A percentile compares a stretch with the other conserved stretches of the same genome.
Conservation (phyloP, 1,284 basidiomycete species). For the Taiwanofungus camphoratus region DNA sequence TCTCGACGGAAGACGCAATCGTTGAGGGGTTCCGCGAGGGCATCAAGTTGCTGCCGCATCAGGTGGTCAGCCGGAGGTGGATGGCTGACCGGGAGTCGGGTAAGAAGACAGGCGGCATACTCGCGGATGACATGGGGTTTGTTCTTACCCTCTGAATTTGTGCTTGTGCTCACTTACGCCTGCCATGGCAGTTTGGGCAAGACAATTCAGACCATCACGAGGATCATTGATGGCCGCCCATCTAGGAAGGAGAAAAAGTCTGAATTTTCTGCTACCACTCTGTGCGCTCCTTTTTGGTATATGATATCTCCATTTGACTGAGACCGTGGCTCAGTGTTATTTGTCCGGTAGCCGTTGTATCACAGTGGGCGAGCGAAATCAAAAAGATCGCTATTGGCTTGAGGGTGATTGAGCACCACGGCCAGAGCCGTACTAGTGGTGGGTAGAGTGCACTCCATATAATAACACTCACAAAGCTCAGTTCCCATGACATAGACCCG, state of each 20-base stretch:
- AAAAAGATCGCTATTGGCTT: constrained; percentile 70
- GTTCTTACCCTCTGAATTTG: constrained; percentile 12
- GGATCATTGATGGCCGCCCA: constrained; percentile 75
- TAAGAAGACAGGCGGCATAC: constrained; percentile 80
- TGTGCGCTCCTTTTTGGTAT: constrained; percentile 44
- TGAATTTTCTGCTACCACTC: constrained; percentile 65
- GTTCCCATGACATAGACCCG: constrained; percentile 43
- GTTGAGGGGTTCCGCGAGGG: constrained; percentile 71
- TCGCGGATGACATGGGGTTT: constrained; percentile 91
- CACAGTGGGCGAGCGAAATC: constrained; percentile 90
- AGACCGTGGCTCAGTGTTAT: constrained; percentile 51
- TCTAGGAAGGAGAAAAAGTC: constrained; percentile 64
- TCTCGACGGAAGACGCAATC: constrained; percentile 57
- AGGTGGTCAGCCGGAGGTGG: constrained; percentile 81
- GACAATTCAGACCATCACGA: constrained; percentile 86
- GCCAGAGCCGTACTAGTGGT: constrained; percentile 66
- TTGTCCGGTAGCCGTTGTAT: constrained; percentile 80
- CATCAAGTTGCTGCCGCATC: constrained; percentile 78
- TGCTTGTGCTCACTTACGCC: background rate
- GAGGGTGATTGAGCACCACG: constrained; percentile 80
- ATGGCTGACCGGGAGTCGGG: constrained; percentile 82
- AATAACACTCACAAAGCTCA: too few species aligned
- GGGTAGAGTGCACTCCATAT: constrained; percentile 13
- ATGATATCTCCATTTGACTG: background rate
- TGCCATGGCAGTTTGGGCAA: constrained; percentile 76